Evolutionary conservation across 2,329 filamentous ascomycete species (phyloP).

Genomic region (Gnomoniopsis smithogilvyi): DNA sequence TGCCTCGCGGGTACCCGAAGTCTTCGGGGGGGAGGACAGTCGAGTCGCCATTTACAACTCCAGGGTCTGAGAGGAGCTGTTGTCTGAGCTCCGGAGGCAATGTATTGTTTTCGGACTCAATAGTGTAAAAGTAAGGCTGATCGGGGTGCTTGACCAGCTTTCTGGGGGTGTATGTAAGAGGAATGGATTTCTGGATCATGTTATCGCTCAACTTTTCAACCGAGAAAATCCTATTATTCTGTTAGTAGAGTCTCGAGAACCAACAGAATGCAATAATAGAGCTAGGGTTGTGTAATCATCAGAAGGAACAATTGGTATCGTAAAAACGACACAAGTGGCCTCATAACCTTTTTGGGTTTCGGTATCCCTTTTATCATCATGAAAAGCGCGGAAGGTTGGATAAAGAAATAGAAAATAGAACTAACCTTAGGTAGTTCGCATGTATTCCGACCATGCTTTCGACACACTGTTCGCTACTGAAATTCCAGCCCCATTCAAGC

Average conservation of each 20-base stretch:
- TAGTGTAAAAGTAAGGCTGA: constrained; percentile 86
- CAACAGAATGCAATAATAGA: not conserved
- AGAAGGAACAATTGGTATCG: constrained; percentile 97
- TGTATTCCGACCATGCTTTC: constrained; percentile 95
- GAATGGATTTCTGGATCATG: constrained; percentile 80
- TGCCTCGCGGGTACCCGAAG: constrained; percentile 83
- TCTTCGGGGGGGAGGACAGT: constrained; percentile 70
- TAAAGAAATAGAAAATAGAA: constrained; percentile 28
- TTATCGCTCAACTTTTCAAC: constrained; percentile 85
- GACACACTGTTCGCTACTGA: constrained; percentile 89
- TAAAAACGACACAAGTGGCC: constrained; percentile 49
- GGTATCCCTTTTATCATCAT: constrained; percentile 66
- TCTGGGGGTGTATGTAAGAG: constrained; percentile 85
- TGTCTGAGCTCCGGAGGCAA: constrained; percentile 74
- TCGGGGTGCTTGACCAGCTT: constrained; percentile 86
- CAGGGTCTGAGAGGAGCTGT: constrained; percentile 71
- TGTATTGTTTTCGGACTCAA: constrained; percentile 90
- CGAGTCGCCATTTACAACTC: constrained; percentile 69
- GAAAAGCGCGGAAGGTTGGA: constrained; percentile 27
- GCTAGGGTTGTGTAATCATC: constrained; percentile 37
- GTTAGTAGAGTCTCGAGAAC: constrained; percentile 28
- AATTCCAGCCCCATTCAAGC: constrained; percentile 93
- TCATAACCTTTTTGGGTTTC: constrained; percentile 52
- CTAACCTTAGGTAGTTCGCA: constrained; percentile 80
- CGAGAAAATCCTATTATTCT: constrained; percentile 70